Base-by-base conservation (phyloP, 495 filamentous ascomycete species). In the Podospora anserina region DNA sequence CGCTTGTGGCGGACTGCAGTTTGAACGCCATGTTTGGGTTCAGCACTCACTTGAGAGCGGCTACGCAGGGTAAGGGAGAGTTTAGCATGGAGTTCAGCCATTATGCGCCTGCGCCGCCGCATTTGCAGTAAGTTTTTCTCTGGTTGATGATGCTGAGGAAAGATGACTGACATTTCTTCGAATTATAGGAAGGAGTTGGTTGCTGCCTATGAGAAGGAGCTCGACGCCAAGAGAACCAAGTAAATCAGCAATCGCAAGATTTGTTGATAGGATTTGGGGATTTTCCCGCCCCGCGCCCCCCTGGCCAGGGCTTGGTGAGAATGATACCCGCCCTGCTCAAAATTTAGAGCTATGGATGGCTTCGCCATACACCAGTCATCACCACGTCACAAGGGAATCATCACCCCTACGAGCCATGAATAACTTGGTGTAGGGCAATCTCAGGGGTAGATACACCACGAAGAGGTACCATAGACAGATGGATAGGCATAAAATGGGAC, bases 11-110 rank as follows among this genome's bases (percentile, higher is more conserved):
- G 5, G 94, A 97, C 78, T 97, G 94, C 83, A 91, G 88, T 76
- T 79, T 99, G 78, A 95, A 97, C 76, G 87, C 88, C 72, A 98
- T 99, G 96, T 99, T 99, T 80, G 96, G 96, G 65, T 97, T 99
- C 82, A 92, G 88, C 68, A 89, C 86, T 53, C 89, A 96, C 80
- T 81, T 99, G 78, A 86, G 96, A 70, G 96, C 96, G 4, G 91
- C 93, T 26, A 97, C 94, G 11, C 96, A 99, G 83, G 96, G 95
- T 64, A 99, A 99, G 86, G 96, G 96, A 71, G 96, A 99, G 83
- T 99, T 97, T 74, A 90, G 85, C 69, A 99, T 99, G 96, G 96
- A 99, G 83, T 99, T 98, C 79, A 92, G 90, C 76, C 94, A 98
- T 81, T 98, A 99, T 77, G 88, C 89, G 66, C 84, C 91, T 65